phyloP scores from a whole-genome alignment of 495 filamentous ascomycete species.

The Hyaloscypha finlandica region DNA sequence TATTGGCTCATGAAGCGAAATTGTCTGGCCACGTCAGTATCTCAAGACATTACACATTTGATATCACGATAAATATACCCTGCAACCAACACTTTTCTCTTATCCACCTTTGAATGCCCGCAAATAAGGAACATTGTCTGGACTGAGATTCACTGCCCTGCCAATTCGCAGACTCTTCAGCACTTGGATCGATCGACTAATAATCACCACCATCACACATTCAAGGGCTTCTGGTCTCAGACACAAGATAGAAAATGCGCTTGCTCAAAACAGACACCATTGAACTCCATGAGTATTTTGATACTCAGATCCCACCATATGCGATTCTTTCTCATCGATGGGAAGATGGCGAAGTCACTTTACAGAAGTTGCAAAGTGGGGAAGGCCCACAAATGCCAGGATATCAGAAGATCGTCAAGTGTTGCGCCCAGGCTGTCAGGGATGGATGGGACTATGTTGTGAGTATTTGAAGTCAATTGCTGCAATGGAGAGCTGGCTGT shows the following conservation, averaged over 20 bases:
- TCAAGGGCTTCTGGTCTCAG: neutral
- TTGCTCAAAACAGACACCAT: neutral
- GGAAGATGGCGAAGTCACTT: constrained; percentile 13
- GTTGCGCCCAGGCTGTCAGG: constrained; percentile 28
- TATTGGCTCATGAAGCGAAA: no score
- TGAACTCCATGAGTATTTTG: constrained; percentile 1
- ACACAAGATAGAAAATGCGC: neutral
- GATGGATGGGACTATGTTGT: constrained; percentile 31
- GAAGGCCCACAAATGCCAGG: constrained; percentile 21
- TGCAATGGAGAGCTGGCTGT: constrained; percentile 39
- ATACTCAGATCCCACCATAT: constrained; percentile 20
- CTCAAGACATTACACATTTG: no score
- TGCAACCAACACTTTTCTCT: no score
- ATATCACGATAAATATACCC: no score
- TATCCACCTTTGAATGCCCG: no score
- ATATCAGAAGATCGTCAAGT: constrained; percentile 30
- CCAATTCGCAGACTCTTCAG: no score
- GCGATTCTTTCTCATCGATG: constrained; percentile 25
- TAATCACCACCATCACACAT: neutral
- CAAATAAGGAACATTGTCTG: no score
- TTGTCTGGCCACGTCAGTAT: no score
- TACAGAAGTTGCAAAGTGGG: constrained; percentile 9
- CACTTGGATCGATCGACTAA: no score
- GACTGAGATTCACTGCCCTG: no score
- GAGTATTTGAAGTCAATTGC: neutral